Evolutionary conservation across 306 rosid genomes (phyloP).

Genomic region (Spatholobus suberectus): DNA sequence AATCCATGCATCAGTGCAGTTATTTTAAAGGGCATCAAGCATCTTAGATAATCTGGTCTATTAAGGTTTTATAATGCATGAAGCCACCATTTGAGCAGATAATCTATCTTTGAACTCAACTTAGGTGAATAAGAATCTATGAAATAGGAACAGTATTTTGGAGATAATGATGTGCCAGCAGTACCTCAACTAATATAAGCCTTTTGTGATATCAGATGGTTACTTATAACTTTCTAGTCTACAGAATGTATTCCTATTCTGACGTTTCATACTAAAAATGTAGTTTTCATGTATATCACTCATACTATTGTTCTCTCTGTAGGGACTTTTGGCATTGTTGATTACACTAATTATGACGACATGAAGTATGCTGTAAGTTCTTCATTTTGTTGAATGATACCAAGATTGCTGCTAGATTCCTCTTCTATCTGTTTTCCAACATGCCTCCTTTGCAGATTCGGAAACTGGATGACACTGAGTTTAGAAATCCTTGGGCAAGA

Average conservation of each 20-base stretch:
- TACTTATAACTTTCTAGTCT: background rate
- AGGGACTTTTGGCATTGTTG: slow-evolving; percentile 97
- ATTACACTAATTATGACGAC: slow-evolving; percentile 91
- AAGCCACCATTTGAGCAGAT: background rate
- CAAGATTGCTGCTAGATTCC: background rate
- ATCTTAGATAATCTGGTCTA: background rate
- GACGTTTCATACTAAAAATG: background rate
- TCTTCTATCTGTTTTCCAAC: slow-evolving; percentile 2
- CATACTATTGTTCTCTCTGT: slow-evolving; percentile 39
- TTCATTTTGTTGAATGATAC: slow-evolving; percentile 9
- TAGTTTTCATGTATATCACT: background rate
- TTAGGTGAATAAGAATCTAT: background rate
- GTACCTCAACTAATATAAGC: background rate
- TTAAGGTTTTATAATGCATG: background rate
- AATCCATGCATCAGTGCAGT: background rate
- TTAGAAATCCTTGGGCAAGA: slow-evolving; percentile 98
- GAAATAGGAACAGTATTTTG: background rate
- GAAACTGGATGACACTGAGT: slow-evolving; percentile 95
- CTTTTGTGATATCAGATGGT: slow-evolving; percentile 15
- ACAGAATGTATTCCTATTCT: background rate
- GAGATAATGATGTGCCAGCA: background rate
- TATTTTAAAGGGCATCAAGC: background rate
- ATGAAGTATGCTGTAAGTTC: slow-evolving; percentile 98
- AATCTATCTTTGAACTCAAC: background rate
- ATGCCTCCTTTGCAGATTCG: slow-evolving; percentile 62